Evolutionary conservation across 148 eudicot genomes (phyloP).

Genomic region (Camellia japonica): DNA sequence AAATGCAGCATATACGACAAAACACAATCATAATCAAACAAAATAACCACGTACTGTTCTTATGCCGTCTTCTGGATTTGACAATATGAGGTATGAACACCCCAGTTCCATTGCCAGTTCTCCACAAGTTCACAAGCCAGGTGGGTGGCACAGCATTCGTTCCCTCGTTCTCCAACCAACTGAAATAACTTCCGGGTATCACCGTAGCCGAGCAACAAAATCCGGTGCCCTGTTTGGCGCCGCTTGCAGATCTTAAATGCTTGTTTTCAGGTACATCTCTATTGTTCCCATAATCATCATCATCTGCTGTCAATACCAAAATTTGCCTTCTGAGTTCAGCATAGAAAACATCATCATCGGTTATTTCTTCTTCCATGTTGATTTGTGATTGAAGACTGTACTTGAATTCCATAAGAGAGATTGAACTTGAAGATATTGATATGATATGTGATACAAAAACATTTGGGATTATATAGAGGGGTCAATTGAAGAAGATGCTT

Average conservation of each 20-base stretch:
- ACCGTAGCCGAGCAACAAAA: background rate
- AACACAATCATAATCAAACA: background rate
- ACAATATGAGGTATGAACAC: constrained; percentile 35
- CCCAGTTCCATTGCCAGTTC: constrained; percentile 40
- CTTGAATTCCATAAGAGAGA: constrained; percentile 3
- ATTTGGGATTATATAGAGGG: background rate
- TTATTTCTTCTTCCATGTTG: background rate
- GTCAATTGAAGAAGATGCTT: background rate
- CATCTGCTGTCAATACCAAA: constrained; percentile 33
- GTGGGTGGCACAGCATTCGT: constrained; percentile 11
- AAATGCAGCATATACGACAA: no score
- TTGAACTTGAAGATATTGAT: background rate
- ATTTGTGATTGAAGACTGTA: background rate
- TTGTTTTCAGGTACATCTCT: background rate
- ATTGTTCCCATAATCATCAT: constrained; percentile 19
- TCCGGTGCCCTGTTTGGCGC: constrained; percentile 8
- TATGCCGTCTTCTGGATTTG: constrained; percentile 23
- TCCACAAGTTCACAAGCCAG: constrained; percentile 33
- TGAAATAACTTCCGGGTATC: constrained; percentile 16
- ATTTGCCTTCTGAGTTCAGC: constrained; percentile 38
- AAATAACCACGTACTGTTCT: constrained; percentile 16
- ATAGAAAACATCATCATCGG: constrained; percentile 34
- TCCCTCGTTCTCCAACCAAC: constrained; percentile 22
- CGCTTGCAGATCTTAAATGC: background rate
- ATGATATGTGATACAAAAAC: no score